Percentiles rank a stretch among this genome's conserved stretches.
Evolutionary conservation across 2,329 filamentous ascomycete species (phyloP).

Genomic region (Arthrobotrys megalospora): DNA sequence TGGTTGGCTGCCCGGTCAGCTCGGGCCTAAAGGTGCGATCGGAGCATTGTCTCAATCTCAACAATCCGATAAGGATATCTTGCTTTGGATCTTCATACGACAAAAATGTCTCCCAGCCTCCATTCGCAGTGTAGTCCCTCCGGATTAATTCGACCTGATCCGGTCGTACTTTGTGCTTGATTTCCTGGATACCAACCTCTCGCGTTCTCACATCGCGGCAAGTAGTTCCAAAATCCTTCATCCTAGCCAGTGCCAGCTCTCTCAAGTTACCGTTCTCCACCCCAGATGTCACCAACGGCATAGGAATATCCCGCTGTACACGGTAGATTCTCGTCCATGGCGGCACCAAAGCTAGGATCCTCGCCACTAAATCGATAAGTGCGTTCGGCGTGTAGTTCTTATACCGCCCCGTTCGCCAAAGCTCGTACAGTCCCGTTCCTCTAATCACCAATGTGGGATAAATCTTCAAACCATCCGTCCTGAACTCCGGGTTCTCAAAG

Average conservation of each 20-base stretch:
- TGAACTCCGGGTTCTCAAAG: conserved; percentile 95
- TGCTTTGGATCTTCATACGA: conserved; percentile 99
- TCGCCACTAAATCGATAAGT: conserved; percentile 92
- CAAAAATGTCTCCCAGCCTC: conserved; percentile 98
- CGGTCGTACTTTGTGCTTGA: conserved; percentile 97
- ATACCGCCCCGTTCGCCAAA: conserved; percentile 96
- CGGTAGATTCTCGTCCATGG: conserved; percentile 99
- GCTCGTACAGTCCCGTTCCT: conserved; percentile 94
- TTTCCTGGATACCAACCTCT: conserved; percentile 98
- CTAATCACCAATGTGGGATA: conserved; percentile 98
- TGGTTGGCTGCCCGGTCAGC: conserved; percentile 86
- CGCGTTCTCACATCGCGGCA: conserved; percentile 96
- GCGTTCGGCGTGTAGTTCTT: conserved; percentile 99
- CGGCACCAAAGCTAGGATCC: conserved; percentile 94
- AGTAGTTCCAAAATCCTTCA: conserved; percentile 98
- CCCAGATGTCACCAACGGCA: conserved; percentile 98
- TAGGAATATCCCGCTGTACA: conserved; percentile 98
- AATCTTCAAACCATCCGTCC: conserved; percentile 97
- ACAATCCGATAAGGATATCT: conserved; percentile 92
- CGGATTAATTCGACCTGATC: conserved; percentile 96
- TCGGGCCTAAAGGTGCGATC: conserved; percentile 91
- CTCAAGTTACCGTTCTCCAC: conserved; percentile 98
- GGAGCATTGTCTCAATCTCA: conserved; percentile 91
- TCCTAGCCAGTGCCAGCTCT: conserved; percentile 92
- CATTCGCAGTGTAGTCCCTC: conserved; percentile 93